Base-by-base conservation (phyloP, 2,329 filamentous ascomycete species). In the Aspergillus tanneri region DNA sequence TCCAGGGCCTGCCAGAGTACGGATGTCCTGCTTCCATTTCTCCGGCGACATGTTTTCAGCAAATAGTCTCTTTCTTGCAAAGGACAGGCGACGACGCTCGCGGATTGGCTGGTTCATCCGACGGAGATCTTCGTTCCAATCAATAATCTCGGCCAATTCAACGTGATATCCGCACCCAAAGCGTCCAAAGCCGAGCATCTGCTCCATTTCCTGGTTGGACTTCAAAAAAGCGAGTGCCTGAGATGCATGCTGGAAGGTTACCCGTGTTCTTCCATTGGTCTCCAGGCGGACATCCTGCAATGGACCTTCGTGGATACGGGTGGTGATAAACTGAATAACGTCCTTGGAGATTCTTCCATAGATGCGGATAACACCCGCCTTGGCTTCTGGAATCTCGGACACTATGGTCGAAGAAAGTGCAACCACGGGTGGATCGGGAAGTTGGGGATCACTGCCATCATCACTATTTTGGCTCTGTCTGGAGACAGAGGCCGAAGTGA, bases 81-180 rank as follows among this genome's bases (percentile, higher is more conserved):
- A 71, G 4, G 71, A 72, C 35, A 73, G 60, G 42, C 71, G 69
- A 18, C 71, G 69, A 24, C 71, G 65, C 49, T 72, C 70, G 35
- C 67, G 64, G 42, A 58, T 53, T 2, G 64, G 65, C 46, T 60
- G 52, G 27, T 61, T 61, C 70, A 72, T 72, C 23, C 62, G 62
- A 32, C 57, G 59, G 39, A 68, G 55, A 6, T 66, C 65, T 7
- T 64, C 62, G 36, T 65, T 64, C 64, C 67, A 68, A 24, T 62
- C 60, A 39, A 67, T 60, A 18, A 65, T 50, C 41, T 63, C 58
- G 5, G 63, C 63, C 35, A 60, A 42, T 21, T 62, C 60, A 34
- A 71, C 56, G 16, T 50, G 52, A 46, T 61, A 66, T 9, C 58
- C 63, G 1, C 44, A 46, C 30, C 70, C 71, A 55, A 71, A 67